phyloP scores from a whole-genome alignment of 179 eudicot genomes.

The Nepenthes alata region DNA sequence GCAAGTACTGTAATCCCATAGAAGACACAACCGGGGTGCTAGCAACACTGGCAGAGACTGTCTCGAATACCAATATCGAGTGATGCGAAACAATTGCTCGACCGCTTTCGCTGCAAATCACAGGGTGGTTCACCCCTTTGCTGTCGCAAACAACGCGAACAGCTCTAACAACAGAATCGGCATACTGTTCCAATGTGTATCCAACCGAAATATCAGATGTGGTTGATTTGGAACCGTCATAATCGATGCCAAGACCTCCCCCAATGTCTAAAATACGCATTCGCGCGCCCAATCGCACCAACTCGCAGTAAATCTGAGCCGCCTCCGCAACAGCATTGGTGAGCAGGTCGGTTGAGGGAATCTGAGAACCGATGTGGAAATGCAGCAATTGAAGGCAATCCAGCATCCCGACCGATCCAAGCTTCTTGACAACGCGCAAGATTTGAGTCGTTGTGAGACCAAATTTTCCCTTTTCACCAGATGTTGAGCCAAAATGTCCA shows the following conservation, averaged over 20 bases:
- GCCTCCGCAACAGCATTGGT: slow-evolving; percentile 79
- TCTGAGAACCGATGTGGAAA: slow-evolving; percentile 94
- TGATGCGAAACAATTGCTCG: slow-evolving; percentile 89
- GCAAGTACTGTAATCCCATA: slow-evolving; percentile 22
- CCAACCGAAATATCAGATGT: slow-evolving; percentile 73
- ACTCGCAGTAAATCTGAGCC: slow-evolving; percentile 68
- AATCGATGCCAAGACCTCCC: slow-evolving; percentile 90
- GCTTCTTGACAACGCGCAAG: slow-evolving; percentile 63
- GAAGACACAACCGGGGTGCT: slow-evolving; percentile 19
- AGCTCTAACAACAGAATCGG: slow-evolving; percentile 61
- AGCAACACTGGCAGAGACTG: slow-evolving; percentile 32
- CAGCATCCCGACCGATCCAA: slow-evolving; percentile 46
- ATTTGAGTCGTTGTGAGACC: slow-evolving; percentile 66
- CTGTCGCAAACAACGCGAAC: slow-evolving; percentile 48
- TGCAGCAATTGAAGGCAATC: slow-evolving; percentile 82
- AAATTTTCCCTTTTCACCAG: slow-evolving; percentile 93
- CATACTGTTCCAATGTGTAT: slow-evolving; percentile 67
- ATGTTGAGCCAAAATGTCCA: slow-evolving; percentile 90
- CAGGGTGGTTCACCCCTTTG: slow-evolving; percentile 47
- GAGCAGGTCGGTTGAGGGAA: slow-evolving; percentile 54
- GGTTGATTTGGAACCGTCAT: slow-evolving; percentile 67
- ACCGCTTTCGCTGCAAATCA: slow-evolving; percentile 78
- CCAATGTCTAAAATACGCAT: slow-evolving; percentile 83
- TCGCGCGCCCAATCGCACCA: slow-evolving; percentile 64
- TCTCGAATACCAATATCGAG: slow-evolving; percentile 66